A percentile compares a stretch with the other conserved stretches of the same genome.
These are phyloP conservation scores for Xylariaceae sp. DNA, from an alignment of 2,329 filamentous ascomycete genomes.

Conservation along the genomic window DNA sequence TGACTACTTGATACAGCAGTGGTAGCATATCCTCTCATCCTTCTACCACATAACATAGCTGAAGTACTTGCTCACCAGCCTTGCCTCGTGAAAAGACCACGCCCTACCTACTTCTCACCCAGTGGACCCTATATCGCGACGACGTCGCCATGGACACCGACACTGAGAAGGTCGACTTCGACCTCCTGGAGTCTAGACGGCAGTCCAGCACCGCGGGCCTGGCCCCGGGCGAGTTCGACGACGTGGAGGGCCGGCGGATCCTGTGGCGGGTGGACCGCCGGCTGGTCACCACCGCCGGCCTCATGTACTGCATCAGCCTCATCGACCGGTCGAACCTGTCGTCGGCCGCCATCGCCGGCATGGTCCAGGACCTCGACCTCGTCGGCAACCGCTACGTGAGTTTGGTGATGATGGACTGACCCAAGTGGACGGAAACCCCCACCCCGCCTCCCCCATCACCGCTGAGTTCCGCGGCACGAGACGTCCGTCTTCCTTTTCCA, in stretches of 20 bases:
- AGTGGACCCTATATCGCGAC: too few relatives aligned
- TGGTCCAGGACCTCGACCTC: constrained; percentile 40
- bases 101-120: too few relatives aligned
- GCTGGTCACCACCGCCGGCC: constrained; percentile 52
- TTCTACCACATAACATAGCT: too few relatives aligned
- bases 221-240: constrained; percentile 40
- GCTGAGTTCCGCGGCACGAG: too few relatives aligned
- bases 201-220: constrained; percentile 8
- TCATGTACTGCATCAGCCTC: constrained; percentile 66
- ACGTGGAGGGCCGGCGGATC: constrained; percentile 58
- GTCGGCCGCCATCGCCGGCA: constrained; percentile 64
- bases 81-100: too few relatives aligned
- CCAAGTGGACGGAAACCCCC: too few relatives aligned
- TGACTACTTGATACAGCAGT: too few relatives aligned
- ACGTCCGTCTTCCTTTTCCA: too few relatives aligned
- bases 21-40: too few relatives aligned
- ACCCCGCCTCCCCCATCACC: too few relatives aligned
- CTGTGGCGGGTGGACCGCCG: constrained; percentile 62
- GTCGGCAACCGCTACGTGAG: constrained; percentile 32
- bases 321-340: constrained; percentile 76
- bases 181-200: constrained; percentile 19
- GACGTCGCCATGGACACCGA: constrained; percentile 21
- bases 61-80: too few relatives aligned
- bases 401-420: not conserved
- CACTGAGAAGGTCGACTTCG: constrained; percentile 19